phyloP scores from a whole-genome alignment of 2,329 filamentous ascomycete genomes.

The Diaporthe australafricana region DNA sequence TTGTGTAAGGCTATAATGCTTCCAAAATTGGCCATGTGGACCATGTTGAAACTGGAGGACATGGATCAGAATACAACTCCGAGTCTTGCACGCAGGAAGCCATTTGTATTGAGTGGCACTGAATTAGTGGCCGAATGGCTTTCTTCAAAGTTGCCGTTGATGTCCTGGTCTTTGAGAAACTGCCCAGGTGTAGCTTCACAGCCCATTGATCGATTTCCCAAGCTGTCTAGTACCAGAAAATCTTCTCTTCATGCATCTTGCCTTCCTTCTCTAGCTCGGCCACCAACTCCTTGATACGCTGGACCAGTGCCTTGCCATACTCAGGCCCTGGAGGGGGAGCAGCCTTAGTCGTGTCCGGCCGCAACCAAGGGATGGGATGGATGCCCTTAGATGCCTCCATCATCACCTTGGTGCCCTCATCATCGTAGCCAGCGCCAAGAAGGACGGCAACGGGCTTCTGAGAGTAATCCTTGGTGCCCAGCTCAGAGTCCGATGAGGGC shows the following conservation, averaged over 20 bases:
- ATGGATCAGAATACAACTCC: too few species aligned
- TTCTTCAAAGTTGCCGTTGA: too few species aligned
- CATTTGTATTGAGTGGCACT: too few species aligned
- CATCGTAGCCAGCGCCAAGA: slow-evolving; percentile 41
- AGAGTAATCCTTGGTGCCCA: slow-evolving; percentile 42
- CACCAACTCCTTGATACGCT: slow-evolving; percentile 39
- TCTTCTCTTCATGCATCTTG: slow-evolving; percentile 33
- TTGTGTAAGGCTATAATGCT: too few species aligned
- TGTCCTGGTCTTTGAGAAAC: too few species aligned
- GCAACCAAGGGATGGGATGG: slow-evolving; percentile 41
- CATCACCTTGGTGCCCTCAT: slow-evolving; percentile 36
- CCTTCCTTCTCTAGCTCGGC: slow-evolving; percentile 32
- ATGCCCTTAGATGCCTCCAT: slow-evolving; percentile 37
- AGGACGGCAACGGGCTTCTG: slow-evolving; percentile 38
- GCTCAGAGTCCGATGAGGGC: slow-evolving; percentile 33
- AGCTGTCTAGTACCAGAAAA: slow-evolving; percentile 34
- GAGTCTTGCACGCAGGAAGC: too few species aligned
- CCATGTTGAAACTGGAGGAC: too few species aligned
- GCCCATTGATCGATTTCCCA: too few species aligned
- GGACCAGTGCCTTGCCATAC: slow-evolving; percentile 41
- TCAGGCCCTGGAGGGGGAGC: slow-evolving; percentile 41
- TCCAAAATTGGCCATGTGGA: too few species aligned
- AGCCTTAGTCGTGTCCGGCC: slow-evolving; percentile 40
- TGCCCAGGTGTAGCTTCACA: too few species aligned
- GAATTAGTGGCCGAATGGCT: too few species aligned